Evolutionary conservation across 352 stramenopile species (phyloP), one percentile per base, ranked within the genome.

Genomic region (Phytophthora citricola): DNA sequence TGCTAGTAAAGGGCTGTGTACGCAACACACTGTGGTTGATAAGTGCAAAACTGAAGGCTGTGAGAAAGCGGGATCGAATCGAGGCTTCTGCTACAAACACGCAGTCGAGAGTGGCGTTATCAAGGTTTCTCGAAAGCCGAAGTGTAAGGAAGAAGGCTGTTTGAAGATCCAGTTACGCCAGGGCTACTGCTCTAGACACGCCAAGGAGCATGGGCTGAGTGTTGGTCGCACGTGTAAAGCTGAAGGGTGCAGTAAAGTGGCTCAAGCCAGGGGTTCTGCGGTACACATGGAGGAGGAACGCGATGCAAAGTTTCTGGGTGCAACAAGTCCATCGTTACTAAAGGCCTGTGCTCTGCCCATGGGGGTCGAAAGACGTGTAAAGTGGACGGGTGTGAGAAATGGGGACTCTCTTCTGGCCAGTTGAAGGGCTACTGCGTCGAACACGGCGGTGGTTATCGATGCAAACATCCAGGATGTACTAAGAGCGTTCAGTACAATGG

Each of bases 371-470:
- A 63, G 29, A 70, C 56, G 8, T 74, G 66, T 45, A 74, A 74
- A 12, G 47, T 45, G 2, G 54, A 60, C 6, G 66, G 48, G 2
- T 74, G 66, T 34, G 40, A 66, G 36, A 69, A 74, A 9, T 66
- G 61, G 60, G 66, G 66, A 0, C 32, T 74, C 5, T 60, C 61
- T 8, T 31, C 46, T 24, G 66, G 66, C 20, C 36, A 54, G 29
- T 26, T 61, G 5, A 74, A 74, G 27, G 66, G 66, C 9, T 74
- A 63, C 43, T 74, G 66, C 14, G 54, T 74, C n/a, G 49, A 74
- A n/a, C 66, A 74, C 20, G 66, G 66, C 7, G 66, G 60, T 34
- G 66, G 66, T 6, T 39, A 54, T 9, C 66, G 66, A 1, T 74
- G 66, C 32, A 70, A 74, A 34, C 39, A 70, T 32, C 39, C 54